Conservation (phyloP, 2,329 filamentous ascomycete genomes). For the Botrytis fabae region DNA sequence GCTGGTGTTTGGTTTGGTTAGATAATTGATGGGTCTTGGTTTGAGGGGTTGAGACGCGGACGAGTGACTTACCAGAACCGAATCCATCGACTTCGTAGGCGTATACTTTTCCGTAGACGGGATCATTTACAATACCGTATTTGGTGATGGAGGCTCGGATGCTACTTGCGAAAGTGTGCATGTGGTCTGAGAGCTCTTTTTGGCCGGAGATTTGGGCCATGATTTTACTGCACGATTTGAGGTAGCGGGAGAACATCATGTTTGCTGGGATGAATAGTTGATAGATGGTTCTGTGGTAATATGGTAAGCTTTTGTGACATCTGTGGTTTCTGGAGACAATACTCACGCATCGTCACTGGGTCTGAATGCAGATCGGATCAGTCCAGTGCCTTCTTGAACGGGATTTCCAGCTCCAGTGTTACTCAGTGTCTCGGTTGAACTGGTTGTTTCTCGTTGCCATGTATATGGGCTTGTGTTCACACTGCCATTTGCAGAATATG, state of each 20-base stretch:
- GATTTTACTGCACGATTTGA: slow-evolving; percentile 54
- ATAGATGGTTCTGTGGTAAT: slow-evolving; percentile 55
- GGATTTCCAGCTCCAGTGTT: slow-evolving; percentile 80
- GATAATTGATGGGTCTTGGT: background rate
- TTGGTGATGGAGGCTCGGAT: slow-evolving; percentile 69
- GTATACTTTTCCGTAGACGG: slow-evolving; percentile 66
- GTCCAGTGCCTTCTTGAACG: slow-evolving; percentile 69
- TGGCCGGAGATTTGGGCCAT: slow-evolving; percentile 52
- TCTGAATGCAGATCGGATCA: slow-evolving; percentile 84
- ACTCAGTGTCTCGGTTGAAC: slow-evolving; percentile 77
- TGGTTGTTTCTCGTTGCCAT: slow-evolving; percentile 71
- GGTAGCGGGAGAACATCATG: slow-evolving; percentile 73
- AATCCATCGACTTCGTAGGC: slow-evolving; percentile 78
- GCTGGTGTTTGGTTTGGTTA: slow-evolving; percentile 35
- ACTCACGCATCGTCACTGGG: slow-evolving; percentile 79
- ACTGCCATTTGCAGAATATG: slow-evolving; percentile 63
- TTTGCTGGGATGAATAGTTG: slow-evolving; percentile 90
- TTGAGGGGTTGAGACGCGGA: slow-evolving; percentile 21
- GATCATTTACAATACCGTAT: slow-evolving; percentile 67
- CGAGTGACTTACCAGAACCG: slow-evolving; percentile 48
- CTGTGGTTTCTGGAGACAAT: background rate
- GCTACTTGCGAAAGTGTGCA: slow-evolving; percentile 58
- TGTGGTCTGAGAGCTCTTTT: slow-evolving; percentile 54
- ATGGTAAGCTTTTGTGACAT: background rate
- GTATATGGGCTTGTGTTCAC: slow-evolving; percentile 66